Evolutionary conservation across 2,329 filamentous ascomycete genomes (phyloP).

Genomic region (Didymella lethalis): DNA sequence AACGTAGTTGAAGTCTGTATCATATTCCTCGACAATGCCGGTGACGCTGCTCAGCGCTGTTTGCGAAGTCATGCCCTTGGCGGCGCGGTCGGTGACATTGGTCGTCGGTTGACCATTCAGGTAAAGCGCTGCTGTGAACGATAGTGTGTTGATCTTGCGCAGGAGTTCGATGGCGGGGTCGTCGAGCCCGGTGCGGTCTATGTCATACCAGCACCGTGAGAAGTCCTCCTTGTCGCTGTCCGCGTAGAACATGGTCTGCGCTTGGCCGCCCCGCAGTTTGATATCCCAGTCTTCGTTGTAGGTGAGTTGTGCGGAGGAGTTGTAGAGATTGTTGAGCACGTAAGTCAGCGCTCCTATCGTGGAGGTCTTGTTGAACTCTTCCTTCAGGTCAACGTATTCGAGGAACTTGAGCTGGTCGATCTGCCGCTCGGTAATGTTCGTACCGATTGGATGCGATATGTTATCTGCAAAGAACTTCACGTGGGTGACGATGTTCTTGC

Average conservation of each 20-base stretch:
- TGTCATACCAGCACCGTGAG: conserved; percentile 30
- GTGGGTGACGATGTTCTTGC: conserved; percentile 34
- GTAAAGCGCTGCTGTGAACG: conserved; percentile 29
- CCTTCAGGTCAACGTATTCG: conserved; percentile 25
- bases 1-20: conserved; percentile 39
- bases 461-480: conserved; percentile 34
- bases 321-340: conserved; percentile 34
- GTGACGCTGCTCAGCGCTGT: conserved; percentile 23
- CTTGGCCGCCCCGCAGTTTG: conserved; percentile 24
- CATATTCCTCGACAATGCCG: conserved; percentile 40
- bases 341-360: conserved; percentile 33
- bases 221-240: conserved; percentile 19
- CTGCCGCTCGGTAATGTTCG: conserved; percentile 19
- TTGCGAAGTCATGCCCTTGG: conserved; percentile 19
- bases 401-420: conserved; percentile 29
- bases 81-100: conserved; percentile 7
- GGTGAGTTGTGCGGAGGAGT: conserved; percentile 26
- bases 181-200: conserved; percentile 26
- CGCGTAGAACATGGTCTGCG: conserved; percentile 30
- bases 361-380: conserved; percentile 23
- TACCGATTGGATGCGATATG: conserved; percentile 9
- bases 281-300: conserved; percentile 30
- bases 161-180: conserved; percentile 33
- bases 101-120: conserved; percentile 24
- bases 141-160: conserved; percentile 35